Base-by-base conservation (phyloP, 1,139 yeast species). In the Scheffersomyces titani region DNA sequence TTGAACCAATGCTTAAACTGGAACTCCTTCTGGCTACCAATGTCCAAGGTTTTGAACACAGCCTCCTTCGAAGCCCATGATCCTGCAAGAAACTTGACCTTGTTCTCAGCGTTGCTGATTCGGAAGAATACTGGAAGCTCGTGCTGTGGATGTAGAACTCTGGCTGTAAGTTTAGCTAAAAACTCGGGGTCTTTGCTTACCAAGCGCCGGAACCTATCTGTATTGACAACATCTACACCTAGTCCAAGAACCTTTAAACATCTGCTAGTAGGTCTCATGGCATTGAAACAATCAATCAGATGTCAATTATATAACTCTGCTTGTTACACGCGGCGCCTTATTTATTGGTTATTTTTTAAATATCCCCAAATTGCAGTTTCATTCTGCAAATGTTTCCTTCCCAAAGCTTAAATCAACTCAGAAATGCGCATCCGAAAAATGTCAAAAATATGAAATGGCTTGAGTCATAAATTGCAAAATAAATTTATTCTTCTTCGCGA, bases 11-110 rank as follows among this genome's bases (percentile, higher is more conserved):
- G 72, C 18, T 76, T 80, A 74, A 90, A 88, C 51, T 71, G 72
- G 65, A 89, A 89, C 5, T 22, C 16, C 16, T 59, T 55, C 67
- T 90, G 96, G 51, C 82, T 83, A 1, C 59, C 61, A 0, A 67
- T 58, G 51, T 80, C 84, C 56, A 90, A 70, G 0, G 89, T 78
- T 68, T 90, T 90, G 70, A 77, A 90, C 5, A 89, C 68, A 0
- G 96, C 94, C 65, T 90, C 97, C 64, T 90, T 90, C 30, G 84
- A 76, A 7, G 93, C 89, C 96, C 96, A 90, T 11, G 73, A 73
- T 0, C 88, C 87, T 0, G 92, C 84, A 21, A 90, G 67, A 16
- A 77, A 67, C 48, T 65, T 63, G 5, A 73, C 72, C 50, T 74
- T 70, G 21, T 65, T 65, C 0, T 68, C 67, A 0, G 65, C 44